These are phyloP conservation scores for Teratosphaeria zuluensis DNA, from an alignment of 2,329 filamentous ascomycete genomes.

Conservation along the genomic window DNA sequence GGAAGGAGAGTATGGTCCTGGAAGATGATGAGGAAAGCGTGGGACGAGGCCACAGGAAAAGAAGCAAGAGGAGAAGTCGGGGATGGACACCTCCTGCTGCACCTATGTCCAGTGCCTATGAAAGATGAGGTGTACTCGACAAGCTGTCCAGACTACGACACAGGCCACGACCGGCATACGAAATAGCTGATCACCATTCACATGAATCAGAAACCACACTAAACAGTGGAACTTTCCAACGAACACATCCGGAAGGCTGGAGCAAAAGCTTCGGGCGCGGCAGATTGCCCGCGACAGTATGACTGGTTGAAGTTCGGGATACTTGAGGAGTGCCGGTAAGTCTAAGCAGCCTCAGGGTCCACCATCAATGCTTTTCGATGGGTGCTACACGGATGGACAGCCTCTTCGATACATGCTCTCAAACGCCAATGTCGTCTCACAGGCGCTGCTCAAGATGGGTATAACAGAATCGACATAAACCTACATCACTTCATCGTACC, in stretches of 20 bases:
- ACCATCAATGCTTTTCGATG: neutral
- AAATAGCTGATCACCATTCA: neutral
- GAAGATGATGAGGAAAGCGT: conserved; percentile 2
- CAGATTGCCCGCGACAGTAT: neutral
- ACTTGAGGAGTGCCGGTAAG: no score
- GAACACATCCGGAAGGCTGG: neutral
- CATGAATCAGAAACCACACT: neutral
- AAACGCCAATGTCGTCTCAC: neutral
- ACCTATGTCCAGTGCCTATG: conserved; percentile 9
- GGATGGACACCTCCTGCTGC: conserved; percentile 15
- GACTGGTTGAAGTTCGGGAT: neutral
- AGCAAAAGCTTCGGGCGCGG: neutral
- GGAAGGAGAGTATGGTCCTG: conserved; percentile 18
- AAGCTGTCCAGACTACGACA: neutral
- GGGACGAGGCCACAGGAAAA: conserved; percentile 13
- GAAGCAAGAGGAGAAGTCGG: conserved; percentile 13
- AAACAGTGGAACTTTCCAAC: neutral
- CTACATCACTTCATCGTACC: neutral
- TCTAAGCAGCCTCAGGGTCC: neutral
- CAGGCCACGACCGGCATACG: neutral
- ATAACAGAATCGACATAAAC: neutral
- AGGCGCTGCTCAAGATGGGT: neutral
- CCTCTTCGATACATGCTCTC: neutral
- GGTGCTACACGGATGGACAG: neutral
- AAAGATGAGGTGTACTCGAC: neutral